Base-by-base conservation (phyloP, 2,329 filamentous ascomycete species). In the Pseudogymnoascus sp. region DNA sequence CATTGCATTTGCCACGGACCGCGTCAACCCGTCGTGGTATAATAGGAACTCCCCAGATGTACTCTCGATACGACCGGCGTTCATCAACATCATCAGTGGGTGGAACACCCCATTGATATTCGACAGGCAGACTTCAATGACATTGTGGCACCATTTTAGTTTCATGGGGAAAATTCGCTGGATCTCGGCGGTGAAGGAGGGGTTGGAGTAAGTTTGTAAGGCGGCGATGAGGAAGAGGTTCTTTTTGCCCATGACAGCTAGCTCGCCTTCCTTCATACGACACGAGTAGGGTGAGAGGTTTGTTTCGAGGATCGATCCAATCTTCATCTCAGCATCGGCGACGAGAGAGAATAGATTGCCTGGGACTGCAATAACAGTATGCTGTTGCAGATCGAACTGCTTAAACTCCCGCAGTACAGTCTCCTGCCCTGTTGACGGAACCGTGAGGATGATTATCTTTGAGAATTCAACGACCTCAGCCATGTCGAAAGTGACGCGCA, bases 91-190 rank as follows among this genome's bases (percentile, higher is more conserved):
- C 68, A 71, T 69, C 15, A 69, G 63, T 3, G 69, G 69, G 64
- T 71, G 70, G 28, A 71, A 70, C 7, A 70, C 69, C 13, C 69
- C 69, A 63, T 71, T 71, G 64, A 71, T 64, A 62, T 71, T 71
- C 44, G 62, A 62, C 31, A 71, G 53, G 53, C 65, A 68, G n/a
- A 70, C 70, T 62, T 71, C 69, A 21, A 71, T 57, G 38, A 70
- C 64, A 61, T 65, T 71, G 62, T 64, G 66, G 62, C 70, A 71
- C 70, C 70, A 71, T 31, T 64, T 50, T 3, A 71, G 64, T 38
- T 67, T 50, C 50, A 69, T 59, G 1, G 69, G 68, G 53, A 70
- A 69, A 8, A 69, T 62, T 9, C 62, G 57, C 13, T 70, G 60
- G 9, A 70, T 62, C 6, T 44, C 47, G 3, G 59, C 53, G 23